Conservation (phyloP, 805 yeast genomes). For the Candida ulmi region DNA sequence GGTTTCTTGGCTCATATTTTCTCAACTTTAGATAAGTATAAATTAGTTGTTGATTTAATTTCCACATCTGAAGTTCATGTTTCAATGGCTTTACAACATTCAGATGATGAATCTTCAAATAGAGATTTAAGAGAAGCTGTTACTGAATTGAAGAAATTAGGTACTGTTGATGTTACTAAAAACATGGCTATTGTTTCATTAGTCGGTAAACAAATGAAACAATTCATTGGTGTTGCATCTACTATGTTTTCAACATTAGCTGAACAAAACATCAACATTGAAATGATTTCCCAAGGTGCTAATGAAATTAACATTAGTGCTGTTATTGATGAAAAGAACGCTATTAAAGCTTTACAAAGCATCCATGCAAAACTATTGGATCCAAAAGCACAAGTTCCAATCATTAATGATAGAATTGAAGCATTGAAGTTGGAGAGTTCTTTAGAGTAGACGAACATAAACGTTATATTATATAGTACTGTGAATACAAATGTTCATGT, state of each 20-base stretch:
- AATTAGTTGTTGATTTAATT: conserved; percentile 88
- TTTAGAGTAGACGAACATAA: no score
- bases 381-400: conserved; percentile 25
- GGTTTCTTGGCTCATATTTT: conserved; percentile 93
- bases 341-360: conserved; percentile 78
- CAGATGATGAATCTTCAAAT: conserved; percentile 51
- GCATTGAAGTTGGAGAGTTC: conserved; percentile 31
- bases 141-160: conserved; percentile 71
- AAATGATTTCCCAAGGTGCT: conserved; percentile 98
- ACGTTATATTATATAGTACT: no score
- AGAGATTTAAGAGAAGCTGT: conserved; percentile 64
- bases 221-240: conserved; percentile 94
- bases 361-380: conserved; percentile 76
- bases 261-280: conserved; percentile 86
- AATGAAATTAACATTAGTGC: conserved; percentile 96
- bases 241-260: conserved; percentile 94
- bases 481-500: no score
- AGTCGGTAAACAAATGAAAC: conserved; percentile 97
- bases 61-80: conserved; percentile 98
- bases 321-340: conserved; percentile 79
- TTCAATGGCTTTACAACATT: conserved; percentile 91
- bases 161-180: conserved; percentile 83
- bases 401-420: conserved; percentile 39
- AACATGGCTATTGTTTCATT: conserved; percentile 88
- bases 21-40: conserved; percentile 75